These are phyloP conservation scores for Suillus americanus DNA, from an alignment of 768 basidiomycete species.

Conservation along the genomic window DNA sequence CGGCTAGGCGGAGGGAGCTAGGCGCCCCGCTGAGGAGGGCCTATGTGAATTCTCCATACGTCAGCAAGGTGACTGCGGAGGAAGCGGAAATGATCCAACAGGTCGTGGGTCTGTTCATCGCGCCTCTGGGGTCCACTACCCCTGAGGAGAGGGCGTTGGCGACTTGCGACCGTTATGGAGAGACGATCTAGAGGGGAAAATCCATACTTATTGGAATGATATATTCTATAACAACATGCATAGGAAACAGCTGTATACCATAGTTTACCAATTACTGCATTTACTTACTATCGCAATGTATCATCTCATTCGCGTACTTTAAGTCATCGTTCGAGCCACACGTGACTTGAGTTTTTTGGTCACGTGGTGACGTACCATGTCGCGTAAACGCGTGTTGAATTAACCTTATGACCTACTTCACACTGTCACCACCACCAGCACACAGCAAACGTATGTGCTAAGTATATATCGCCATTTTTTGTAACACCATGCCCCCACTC, in stretches of 20 bases:
- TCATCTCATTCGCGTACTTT: background rate
- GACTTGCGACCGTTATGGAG: slow-evolving; percentile 10
- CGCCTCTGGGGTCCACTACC: slow-evolving; percentile 40
- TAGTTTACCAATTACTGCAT: background rate
- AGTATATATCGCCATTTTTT: slow-evolving; percentile 6
- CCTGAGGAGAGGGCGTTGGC: slow-evolving; percentile 43
- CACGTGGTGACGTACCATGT: slow-evolving; percentile 26
- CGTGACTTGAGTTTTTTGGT: slow-evolving; percentile 19
- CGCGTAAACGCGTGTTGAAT: slow-evolving; percentile 16
- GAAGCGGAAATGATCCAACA: slow-evolving; percentile 12
- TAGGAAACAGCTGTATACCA: slow-evolving; percentile 2
- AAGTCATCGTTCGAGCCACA: background rate
- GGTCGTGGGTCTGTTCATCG: slow-evolving; percentile 23
- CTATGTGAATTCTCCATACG: slow-evolving; percentile 43
- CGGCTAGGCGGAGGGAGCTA: slow-evolving; percentile 33
- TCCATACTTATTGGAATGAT: background rate
- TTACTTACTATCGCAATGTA: background rate
- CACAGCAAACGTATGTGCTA: slow-evolving; percentile 16
- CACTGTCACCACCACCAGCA: slow-evolving; percentile 1
- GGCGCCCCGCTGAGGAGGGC: slow-evolving; percentile 49
- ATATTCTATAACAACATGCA: background rate
- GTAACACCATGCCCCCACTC: slow-evolving; percentile 13
- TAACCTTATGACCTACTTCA: slow-evolving; percentile 11
- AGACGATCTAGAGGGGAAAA: background rate
- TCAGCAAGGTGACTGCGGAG: slow-evolving; percentile 20